Evolutionary conservation across 768 basidiomycete genomes (phyloP), one percentile per base, ranked within the genome.

Genomic region (Boletellus ananiceps): DNA sequence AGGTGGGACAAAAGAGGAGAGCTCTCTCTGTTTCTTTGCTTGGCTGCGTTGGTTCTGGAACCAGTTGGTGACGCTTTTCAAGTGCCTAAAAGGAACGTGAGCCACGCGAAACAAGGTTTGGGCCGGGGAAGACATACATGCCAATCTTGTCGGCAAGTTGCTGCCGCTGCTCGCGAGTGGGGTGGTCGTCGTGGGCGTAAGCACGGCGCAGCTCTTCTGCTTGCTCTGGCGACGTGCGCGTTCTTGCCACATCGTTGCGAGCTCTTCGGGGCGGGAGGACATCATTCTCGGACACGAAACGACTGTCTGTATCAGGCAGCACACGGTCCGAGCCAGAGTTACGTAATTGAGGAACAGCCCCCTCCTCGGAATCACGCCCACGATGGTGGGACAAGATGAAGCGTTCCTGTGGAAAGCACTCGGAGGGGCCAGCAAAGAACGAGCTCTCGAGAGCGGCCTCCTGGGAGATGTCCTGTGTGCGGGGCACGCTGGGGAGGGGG

Each of bases 1-100:
- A 36, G 56, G 61, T 0, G 65, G 49, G 38, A 61, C 59, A 36
- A 69, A 62, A 42, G 57, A 52, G 6, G 52, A 57, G 43, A 84
- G 82, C 53, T 86, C 83, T 56, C 74, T 79, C 57, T 76, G 78
- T 70, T 85, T 86, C 72, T 84, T 85, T 29, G 84, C 80, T 55
- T 83, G 76, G 64, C 81, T 87, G 58, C 86, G 85, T 61, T 90
- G 86, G 60, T 88, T 88, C 74, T 89, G 87, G 65, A 90, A 90
- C 88, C 88, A 89, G 62, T 90, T 88, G 2, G 83, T 88, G 49
- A 90, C 82, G 49, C 81, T 86, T 68, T 87, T 82, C 69, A 84
- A 78, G 55, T 80, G 83, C 86, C 88, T 90, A 54, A 65, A 58
- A 64, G 60, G 63, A 54, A 38, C 19, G 46, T 70, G 47, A 69